Base-by-base conservation (phyloP, 1,284 basidiomycete species). In the Ganoderma meredithae region DNA sequence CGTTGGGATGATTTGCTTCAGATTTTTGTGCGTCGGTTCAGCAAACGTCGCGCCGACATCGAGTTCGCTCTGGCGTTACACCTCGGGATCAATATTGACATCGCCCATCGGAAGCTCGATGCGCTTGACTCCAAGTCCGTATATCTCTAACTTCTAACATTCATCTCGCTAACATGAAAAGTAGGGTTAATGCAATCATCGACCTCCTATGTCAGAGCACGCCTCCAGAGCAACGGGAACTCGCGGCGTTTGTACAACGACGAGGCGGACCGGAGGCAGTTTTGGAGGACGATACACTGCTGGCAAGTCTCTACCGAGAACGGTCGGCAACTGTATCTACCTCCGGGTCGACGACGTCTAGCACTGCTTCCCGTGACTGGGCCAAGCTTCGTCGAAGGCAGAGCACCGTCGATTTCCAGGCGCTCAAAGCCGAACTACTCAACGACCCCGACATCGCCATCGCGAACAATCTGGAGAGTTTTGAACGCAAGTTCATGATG, bases 1-100 rank as follows among this genome's bases (percentile, higher is more conserved):
- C 59, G 58, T 1, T 72, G 84, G 83, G 76, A 80, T 81, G 66
- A 52, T 33, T 19, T 75, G 74, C 8, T 76, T 82, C 65, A 69
- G 56, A 47, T 59, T 5, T 83, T 77, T 61, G 73, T 79, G 15
- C 63, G 71, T 10, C 74, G 71, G 7, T 84, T 84, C 68, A 72
- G 72, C 4, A 74, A 76, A 19, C 77, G 80, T 1, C 76, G 80
- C 25, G 73, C 74, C 27, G 77, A 81, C 22, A 77, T 84, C 36
- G 74, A 78, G 44, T 76, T 78, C 53, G 77, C 77, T 13, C 68
- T 84, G 13, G 69, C 76, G 0, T 70, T 82, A 13, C 81, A 83
- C 59, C 80, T 79, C 1, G 78, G 79, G 3, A 70, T 77, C 0
- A 78, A 77, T 2, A 75, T 84, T 1, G 80, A 82, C 55, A 62